phyloP scores from a whole-genome alignment of 2,329 filamentous ascomycete species.

The Xylogone sp. region DNA sequence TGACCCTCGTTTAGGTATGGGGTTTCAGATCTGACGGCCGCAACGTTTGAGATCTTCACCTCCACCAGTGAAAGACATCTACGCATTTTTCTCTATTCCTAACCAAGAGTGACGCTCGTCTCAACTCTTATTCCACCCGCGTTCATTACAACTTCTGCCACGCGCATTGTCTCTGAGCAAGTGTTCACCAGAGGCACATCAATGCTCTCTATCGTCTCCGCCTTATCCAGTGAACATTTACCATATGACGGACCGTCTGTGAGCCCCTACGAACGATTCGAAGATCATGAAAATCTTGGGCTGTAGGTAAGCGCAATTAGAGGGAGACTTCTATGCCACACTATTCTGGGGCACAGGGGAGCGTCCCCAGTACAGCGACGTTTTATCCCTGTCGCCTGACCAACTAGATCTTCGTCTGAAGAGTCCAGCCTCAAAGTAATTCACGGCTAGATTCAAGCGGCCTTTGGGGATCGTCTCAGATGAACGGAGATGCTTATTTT shows the following conservation, averaged over 20 bases:
- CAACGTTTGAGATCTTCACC: conserved; percentile 11
- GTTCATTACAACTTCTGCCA: conserved; percentile 1
- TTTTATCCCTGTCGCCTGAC: not conserved
- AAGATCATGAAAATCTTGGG: not conserved
- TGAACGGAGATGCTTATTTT: not conserved
- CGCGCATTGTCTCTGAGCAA: not conserved
- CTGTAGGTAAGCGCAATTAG: not conserved
- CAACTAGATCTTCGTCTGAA: not conserved
- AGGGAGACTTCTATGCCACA: not conserved
- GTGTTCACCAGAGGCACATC: not conserved
- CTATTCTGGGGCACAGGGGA: not conserved
- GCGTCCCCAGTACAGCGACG: not conserved
- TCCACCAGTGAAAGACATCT: conserved; percentile 6
- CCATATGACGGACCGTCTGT: too few relatives aligned
- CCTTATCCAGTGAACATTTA: not conserved
- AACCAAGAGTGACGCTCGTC: conserved; percentile 8
- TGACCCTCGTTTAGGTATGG: not conserved
- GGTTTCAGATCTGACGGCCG: conserved; percentile 15
- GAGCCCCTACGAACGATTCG: not conserved
- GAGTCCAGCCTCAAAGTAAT: not conserved
- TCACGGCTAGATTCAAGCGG: not conserved
- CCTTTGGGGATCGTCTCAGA: not conserved
- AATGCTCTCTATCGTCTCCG: conserved; percentile 3
- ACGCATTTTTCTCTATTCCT: conserved; percentile 1
- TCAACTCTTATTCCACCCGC: conserved; percentile 5